Conservation (phyloP, 495 filamentous ascomycete genomes). For the Lindgomyces ingoldianus region DNA sequence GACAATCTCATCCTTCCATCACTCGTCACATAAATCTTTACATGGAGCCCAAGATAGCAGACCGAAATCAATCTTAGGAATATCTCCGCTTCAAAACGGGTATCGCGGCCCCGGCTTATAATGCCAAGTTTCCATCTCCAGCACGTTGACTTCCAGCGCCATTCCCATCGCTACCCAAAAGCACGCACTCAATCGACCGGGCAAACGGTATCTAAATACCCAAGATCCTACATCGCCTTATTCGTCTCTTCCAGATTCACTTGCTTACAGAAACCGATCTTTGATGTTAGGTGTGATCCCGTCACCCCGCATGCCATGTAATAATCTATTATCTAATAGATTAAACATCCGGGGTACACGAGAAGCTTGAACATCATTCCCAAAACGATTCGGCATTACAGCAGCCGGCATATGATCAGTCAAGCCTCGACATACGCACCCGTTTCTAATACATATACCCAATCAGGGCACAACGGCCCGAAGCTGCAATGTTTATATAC, state of each 20-base stretch:
- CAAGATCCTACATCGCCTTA: not conserved
- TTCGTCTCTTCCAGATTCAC: constrained; percentile 11
- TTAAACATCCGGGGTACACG: constrained; percentile 32
- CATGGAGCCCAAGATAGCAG: too few species aligned
- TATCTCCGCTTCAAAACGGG: not conserved
- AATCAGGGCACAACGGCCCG: constrained; percentile 33
- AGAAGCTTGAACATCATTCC: constrained; percentile 7
- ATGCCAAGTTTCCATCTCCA: not conserved
- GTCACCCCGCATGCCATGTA: constrained; percentile 22
- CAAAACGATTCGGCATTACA: constrained; percentile 22
- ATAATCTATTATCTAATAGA: not conserved
- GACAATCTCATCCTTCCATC: too few species aligned
- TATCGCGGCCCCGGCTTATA: not conserved
- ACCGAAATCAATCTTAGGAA: constrained; percentile 9
- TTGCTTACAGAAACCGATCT: constrained; percentile 13
- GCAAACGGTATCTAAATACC: not conserved
- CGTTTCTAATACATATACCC: constrained; percentile 22
- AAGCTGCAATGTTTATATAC: constrained; percentile 18
- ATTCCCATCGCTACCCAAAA: constrained; percentile 21
- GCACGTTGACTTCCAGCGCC: constrained; percentile 7
- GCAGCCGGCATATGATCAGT: constrained; percentile 19
- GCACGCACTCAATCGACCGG: not conserved
- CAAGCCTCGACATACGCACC: not conserved
- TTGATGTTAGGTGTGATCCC: not conserved
- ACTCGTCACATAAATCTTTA: too few species aligned